Evolutionary conservation across 768 basidiomycete species (phyloP).

Genomic region (Amanita rimosa): DNA sequence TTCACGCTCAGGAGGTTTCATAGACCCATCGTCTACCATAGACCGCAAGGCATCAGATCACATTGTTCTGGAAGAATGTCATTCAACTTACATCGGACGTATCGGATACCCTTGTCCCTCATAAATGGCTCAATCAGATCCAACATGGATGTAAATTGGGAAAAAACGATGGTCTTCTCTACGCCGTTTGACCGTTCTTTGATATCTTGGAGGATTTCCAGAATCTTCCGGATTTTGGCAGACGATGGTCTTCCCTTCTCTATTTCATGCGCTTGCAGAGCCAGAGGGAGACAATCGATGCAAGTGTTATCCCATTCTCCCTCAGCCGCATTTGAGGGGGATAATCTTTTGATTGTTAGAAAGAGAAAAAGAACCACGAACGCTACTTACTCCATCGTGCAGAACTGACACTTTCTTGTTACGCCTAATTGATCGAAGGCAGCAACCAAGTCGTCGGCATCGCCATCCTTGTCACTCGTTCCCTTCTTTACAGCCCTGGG

Average conservation of each 20-base stretch:
- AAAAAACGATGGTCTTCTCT: slow-evolving; percentile 96
- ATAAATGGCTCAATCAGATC: slow-evolving; percentile 84
- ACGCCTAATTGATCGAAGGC: slow-evolving; percentile 66
- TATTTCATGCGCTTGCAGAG: slow-evolving; percentile 32
- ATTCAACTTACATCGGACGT: slow-evolving; percentile 69
- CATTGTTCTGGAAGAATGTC: slow-evolving; percentile 1
- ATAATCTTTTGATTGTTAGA: slow-evolving; percentile 21
- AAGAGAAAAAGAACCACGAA: neutral
- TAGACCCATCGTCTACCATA: slow-evolving; percentile 83
- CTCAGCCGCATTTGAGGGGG: slow-evolving; percentile 23
- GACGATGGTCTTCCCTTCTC: slow-evolving; percentile 56
- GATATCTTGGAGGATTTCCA: slow-evolving; percentile 61
- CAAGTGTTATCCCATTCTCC: slow-evolving; percentile 41
- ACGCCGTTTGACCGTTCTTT: slow-evolving; percentile 39
- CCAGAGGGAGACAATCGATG: slow-evolving; percentile 43
- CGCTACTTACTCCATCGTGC: slow-evolving; percentile 50
- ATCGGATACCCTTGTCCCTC: slow-evolving; percentile 50
- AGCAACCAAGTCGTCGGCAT: slow-evolving; percentile 65
- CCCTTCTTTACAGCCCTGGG: slow-evolving; percentile 40
- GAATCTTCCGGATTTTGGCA: slow-evolving; percentile 78
- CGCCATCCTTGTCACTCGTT: slow-evolving; percentile 41
- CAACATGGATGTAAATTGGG: slow-evolving; percentile 84
- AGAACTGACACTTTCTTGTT: slow-evolving; percentile 66
- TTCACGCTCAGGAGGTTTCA: slow-evolving; percentile 70
- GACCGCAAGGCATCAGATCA: slow-evolving; percentile 1